Evolutionary conservation across 441 rosid genomes (phyloP).

Genomic region (Bruguiera hainesii): DNA sequence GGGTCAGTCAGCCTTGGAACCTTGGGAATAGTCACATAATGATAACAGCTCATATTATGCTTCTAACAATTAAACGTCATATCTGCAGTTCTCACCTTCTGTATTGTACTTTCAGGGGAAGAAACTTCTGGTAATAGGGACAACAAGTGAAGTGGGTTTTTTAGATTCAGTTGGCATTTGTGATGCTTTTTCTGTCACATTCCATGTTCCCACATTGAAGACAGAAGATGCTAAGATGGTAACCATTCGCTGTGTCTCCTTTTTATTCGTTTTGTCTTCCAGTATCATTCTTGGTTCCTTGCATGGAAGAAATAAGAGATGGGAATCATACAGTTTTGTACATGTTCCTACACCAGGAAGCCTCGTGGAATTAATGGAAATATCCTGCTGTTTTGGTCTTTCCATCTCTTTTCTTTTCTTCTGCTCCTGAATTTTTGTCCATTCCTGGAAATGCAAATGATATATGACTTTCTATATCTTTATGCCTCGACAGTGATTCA

Average conservation of each 20-base stretch:
- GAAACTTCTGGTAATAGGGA: slow-evolving; percentile 86
- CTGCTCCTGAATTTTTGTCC: neutral
- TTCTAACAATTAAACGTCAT: too few relatives aligned
- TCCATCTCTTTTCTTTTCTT: neutral
- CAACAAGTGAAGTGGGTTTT: slow-evolving; percentile 88
- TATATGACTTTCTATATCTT: neutral
- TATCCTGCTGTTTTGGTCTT: neutral
- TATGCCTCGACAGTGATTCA: too few relatives aligned
- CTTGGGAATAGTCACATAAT: too few relatives aligned
- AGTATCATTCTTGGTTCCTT: neutral
- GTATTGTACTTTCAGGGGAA: slow-evolving; percentile 55
- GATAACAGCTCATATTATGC: too few relatives aligned
- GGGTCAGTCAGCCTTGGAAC: too few relatives aligned
- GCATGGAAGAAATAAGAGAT: too few relatives aligned
- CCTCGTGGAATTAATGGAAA: neutral
- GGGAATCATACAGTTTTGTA: too few relatives aligned
- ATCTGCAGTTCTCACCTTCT: slow-evolving; percentile 6
- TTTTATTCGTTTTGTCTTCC: slow-evolving; percentile 2
- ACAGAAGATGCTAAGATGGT: slow-evolving; percentile 84
- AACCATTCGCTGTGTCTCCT: slow-evolving; percentile 4
- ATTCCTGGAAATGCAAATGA: slow-evolving; percentile 3
- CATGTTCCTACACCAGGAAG: too few relatives aligned
- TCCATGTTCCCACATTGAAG: slow-evolving; percentile 71
- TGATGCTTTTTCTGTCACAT: slow-evolving; percentile 72
- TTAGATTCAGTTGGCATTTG: slow-evolving; percentile 75